phyloP scores from a whole-genome alignment of 2,329 filamentous ascomycete species.

The Pestalotiopsis sp. region DNA sequence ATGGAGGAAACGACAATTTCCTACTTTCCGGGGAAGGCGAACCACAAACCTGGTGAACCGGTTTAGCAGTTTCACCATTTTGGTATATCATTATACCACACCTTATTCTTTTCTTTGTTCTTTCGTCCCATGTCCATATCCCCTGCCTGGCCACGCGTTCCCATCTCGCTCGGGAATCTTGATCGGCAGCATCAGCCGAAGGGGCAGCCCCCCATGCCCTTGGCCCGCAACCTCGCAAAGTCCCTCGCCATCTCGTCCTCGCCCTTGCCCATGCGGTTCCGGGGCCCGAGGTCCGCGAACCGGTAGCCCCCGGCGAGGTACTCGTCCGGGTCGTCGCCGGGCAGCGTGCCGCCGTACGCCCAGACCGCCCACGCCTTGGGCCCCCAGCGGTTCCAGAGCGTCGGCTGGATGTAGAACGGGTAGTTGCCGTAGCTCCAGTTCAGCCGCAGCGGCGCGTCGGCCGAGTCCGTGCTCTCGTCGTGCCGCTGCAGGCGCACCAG shows the following conservation, averaged over 20 bases:
- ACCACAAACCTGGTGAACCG: too few species aligned
- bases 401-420: conserved; percentile 67
- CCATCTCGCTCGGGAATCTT: too few species aligned
- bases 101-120: too few species aligned
- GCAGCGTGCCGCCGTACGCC: conserved; percentile 46
- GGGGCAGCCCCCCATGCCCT: conserved; percentile 31
- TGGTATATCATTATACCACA: too few species aligned
- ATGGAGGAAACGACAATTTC: too few species aligned
- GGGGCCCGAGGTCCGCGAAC: conserved; percentile 65
- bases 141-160: too few species aligned
- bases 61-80: too few species aligned
- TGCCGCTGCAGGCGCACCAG: conserved; percentile 41
- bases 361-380: conserved; percentile 53
- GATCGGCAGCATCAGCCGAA: conserved; percentile 19
- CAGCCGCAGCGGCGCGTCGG: conserved; percentile 53
- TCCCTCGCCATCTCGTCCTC: conserved; percentile 47
- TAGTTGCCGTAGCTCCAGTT: conserved; percentile 58
- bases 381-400: conserved; percentile 65
- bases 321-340: conserved; percentile 42
- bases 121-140: too few species aligned
- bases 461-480: conserved; percentile 48
- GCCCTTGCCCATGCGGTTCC: conserved; percentile 54
- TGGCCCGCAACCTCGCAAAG: conserved; percentile 37
- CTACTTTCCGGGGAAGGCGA: too few species aligned
- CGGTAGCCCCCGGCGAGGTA: conserved; percentile 54